phyloP scores from a whole-genome alignment of 2,329 filamentous ascomycete genomes.

The Aspergillus sp. region DNA sequence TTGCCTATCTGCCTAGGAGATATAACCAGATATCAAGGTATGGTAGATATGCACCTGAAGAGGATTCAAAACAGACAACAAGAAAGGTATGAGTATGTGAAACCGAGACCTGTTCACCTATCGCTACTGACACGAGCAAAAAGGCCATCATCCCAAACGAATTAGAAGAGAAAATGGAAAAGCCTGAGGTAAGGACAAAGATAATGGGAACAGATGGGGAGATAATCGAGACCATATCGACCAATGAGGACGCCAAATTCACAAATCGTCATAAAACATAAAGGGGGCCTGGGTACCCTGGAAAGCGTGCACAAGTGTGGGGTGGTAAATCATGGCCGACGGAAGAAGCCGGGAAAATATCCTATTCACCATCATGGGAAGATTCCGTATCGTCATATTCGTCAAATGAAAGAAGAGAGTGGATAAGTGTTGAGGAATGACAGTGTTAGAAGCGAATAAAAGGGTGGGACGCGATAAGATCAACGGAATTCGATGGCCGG shows the following conservation, averaged over 20 bases:
- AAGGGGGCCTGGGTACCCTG: not conserved
- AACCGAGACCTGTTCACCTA: conserved; percentile 4
- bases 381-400: not conserved
- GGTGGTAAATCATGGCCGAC: not conserved
- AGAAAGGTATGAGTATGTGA: not conserved
- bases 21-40: not conserved
- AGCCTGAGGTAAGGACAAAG: not conserved
- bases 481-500: conserved; percentile 84
- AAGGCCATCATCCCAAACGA: not conserved
- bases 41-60: not conserved
- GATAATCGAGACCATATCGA: conserved; percentile 8
- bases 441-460: not conserved
- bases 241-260: conserved; percentile 17
- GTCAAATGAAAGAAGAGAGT: not conserved
- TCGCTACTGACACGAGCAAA: not conserved
- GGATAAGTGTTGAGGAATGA: not conserved
- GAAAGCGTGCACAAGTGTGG: not conserved
- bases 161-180: not conserved
- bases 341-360: not conserved
- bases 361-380: not conserved
- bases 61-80: not conserved
- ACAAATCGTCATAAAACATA: conserved; percentile 14
- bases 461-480: conserved; percentile 26
- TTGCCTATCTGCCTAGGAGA: not conserved
- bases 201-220: conserved; percentile 2